Conservation (phyloP, 208 protist genomes). For the Leishmania lainsoni region DNA sequence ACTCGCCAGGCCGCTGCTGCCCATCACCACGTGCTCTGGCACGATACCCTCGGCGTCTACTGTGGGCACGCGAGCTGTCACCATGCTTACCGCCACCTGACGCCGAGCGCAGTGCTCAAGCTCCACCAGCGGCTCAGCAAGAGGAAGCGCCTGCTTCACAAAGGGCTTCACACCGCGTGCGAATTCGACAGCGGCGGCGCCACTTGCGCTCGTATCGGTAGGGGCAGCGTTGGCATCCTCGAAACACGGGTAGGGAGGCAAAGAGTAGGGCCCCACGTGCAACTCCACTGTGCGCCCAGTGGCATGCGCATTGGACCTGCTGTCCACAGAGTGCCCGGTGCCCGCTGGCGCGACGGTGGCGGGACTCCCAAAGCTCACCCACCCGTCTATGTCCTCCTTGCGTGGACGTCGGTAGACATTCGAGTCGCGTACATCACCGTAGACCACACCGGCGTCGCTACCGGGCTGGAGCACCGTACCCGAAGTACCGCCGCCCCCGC, state of each 20-base stretch:
- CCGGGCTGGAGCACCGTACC: background rate
- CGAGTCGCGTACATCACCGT: background rate
- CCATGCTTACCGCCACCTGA: slow-evolving; percentile 31
- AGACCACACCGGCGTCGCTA: background rate
- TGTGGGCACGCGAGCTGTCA: slow-evolving; percentile 39
- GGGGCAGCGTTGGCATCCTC: slow-evolving; percentile 9
- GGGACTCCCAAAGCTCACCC: slow-evolving; percentile 30
- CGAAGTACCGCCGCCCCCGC: background rate
- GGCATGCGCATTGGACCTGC: background rate
- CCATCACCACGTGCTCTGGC: slow-evolving; percentile 37
- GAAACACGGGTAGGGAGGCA: slow-evolving; percentile 60
- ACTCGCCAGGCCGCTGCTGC: background rate
- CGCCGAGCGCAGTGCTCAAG: slow-evolving; percentile 27
- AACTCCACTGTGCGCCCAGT: slow-evolving; percentile 22
- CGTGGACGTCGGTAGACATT: slow-evolving; percentile 9
- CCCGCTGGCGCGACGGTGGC: background rate
- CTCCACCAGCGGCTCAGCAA: slow-evolving; percentile 41
- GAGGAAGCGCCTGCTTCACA: slow-evolving; percentile 38
- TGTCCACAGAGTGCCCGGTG: background rate
- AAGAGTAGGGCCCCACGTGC: slow-evolving; percentile 12
- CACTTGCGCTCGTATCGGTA: background rate
- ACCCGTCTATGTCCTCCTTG: slow-evolving; percentile 35
- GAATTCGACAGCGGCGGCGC: background rate
- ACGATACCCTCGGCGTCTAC: slow-evolving; percentile 59
- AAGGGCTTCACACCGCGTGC: slow-evolving; percentile 15